phyloP scores from a whole-genome alignment of 352 stramenopile genomes.

The Peronospora belbahrii region DNA sequence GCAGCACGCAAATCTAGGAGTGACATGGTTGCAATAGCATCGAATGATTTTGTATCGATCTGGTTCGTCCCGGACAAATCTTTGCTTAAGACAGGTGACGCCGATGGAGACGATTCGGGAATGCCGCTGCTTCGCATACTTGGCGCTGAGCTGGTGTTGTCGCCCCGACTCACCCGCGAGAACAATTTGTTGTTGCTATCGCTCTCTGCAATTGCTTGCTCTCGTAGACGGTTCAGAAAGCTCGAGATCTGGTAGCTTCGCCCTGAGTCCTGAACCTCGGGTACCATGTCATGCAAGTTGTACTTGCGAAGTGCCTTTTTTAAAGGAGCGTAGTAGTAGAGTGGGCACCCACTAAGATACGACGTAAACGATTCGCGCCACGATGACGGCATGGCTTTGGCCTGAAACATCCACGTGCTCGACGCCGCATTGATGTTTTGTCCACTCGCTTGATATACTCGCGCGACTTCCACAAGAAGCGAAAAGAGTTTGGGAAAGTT shows the following conservation, averaged over 20 bases:
- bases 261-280: conserved; percentile 72
- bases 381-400: conserved; percentile 79
- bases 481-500: conserved; percentile 82
- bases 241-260: conserved; percentile 81
- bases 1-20: conserved; percentile 45
- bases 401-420: conserved; percentile 78
- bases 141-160: conserved; percentile 9
- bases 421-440: conserved; percentile 63
- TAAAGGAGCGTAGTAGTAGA: conserved; percentile 79
- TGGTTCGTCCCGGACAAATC: conserved; percentile 17
- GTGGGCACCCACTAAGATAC: conserved; percentile 61
- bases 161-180: conserved; percentile 28
- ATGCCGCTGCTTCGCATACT: conserved; percentile 11
- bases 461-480: conserved; percentile 71
- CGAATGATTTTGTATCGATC: conserved; percentile 33
- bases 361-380: conserved; percentile 79
- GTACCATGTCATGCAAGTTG: conserved; percentile 83
- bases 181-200: conserved; percentile 79
- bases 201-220: conserved; percentile 65
- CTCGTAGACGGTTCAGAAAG: conserved; percentile 61
- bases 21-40: conserved; percentile 59
- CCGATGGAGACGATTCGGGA: conserved; percentile 33
- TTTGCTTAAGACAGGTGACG: conserved; percentile 25
- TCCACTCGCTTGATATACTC: conserved; percentile 72
- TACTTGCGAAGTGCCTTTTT: conserved; percentile 84